A percentile compares a stretch with the other conserved stretches of the same genome.
These are phyloP conservation scores for Rhynchosporium agropyri DNA, from an alignment of 2,329 filamentous ascomycete species.

Conservation along the genomic window DNA sequence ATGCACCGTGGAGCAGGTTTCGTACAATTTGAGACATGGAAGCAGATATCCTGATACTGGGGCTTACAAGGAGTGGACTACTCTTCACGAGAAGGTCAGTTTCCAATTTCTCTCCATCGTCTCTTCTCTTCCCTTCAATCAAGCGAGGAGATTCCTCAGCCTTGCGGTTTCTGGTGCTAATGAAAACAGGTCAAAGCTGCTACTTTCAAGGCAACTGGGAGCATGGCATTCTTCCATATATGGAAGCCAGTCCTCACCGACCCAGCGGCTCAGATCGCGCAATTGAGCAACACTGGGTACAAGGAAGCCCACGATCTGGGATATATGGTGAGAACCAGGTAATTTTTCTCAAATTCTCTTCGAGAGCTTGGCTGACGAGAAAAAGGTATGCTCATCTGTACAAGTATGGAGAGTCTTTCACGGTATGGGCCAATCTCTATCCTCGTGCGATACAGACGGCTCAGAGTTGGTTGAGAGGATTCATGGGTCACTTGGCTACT, in stretches of 20 bases:
- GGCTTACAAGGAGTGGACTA: constrained; percentile 60
- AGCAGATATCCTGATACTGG: constrained; percentile 64
- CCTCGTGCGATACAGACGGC: constrained; percentile 65
- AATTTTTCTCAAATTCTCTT: not conserved
- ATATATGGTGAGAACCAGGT: constrained; percentile 52
- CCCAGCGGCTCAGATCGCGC: constrained; percentile 57
- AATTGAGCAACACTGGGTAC: constrained; percentile 62
- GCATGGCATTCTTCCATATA: constrained; percentile 57
- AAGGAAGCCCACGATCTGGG: constrained; percentile 63
- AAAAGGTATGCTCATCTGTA: constrained; percentile 54
- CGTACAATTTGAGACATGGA: constrained; percentile 63
- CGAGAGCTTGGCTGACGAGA: constrained; percentile 16
- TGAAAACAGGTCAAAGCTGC: constrained; percentile 52
- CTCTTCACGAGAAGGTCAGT: constrained; percentile 49
- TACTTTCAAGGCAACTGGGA: constrained; percentile 55
- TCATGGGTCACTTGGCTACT: constrained; percentile 58
- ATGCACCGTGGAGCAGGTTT: constrained; percentile 62
- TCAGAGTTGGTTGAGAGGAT: constrained; percentile 62
- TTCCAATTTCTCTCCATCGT: not conserved
- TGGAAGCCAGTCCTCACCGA: constrained; percentile 62
- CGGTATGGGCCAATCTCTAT: constrained; percentile 69
- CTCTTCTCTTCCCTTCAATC: not conserved
- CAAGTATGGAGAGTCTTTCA: constrained; percentile 49
- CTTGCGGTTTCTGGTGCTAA: not conserved
- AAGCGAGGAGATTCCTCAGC: not conserved